Base-by-base conservation (phyloP, 2,329 filamentous ascomycete genomes). In the Xylariaceae sp. region DNA sequence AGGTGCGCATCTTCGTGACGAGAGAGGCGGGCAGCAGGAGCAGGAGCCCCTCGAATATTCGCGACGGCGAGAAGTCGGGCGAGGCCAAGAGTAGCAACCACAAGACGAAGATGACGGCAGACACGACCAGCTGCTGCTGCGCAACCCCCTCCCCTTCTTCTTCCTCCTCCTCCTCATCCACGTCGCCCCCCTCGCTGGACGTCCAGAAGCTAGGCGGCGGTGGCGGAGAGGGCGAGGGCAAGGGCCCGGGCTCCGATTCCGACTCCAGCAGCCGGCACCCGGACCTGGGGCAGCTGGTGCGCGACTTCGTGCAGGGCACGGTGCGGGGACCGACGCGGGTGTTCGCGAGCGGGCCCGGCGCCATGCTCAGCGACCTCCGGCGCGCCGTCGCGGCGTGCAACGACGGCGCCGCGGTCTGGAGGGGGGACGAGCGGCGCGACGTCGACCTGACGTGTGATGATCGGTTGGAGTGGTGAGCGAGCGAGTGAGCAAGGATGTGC, bases 381-480 rank as follows among this genome's bases (percentile, higher is more conserved):
- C 53, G 40, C 4, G 66, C 66, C 2, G 72, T 80, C 4, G 74
- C 75, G 2, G 46, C 45, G 6, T 65, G 63, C 25, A 80, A 79
- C 51, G 63, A 64, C 6, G 69, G 64, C 0, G 44, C 49, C 0
- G 67, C 60, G 42, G 74, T 80, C 8, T 79, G 73, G 75, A 68
- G 55, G 34, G 73, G 75, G 0, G 63, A 78, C 15, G 68, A 70
- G 45, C 62, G 64, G 23, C 72, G 61, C 30, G 68, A 78, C 47
- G 73, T 81, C 2, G 54, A 60, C 30, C 57, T 81, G 21, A 56
- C 73, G 19, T 76, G 71, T 49, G 77, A 81, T 53, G 74, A 80
- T 57, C 64, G 77, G 27, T 53, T 80, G 39, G 72, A 74, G 51
- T 67, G 65, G 58, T 70, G 42, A 43, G 24, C 12, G 29, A 31